phyloP scores from a whole-genome alignment of 176 grass and related monocot genomes.

The Poa annua region DNA sequence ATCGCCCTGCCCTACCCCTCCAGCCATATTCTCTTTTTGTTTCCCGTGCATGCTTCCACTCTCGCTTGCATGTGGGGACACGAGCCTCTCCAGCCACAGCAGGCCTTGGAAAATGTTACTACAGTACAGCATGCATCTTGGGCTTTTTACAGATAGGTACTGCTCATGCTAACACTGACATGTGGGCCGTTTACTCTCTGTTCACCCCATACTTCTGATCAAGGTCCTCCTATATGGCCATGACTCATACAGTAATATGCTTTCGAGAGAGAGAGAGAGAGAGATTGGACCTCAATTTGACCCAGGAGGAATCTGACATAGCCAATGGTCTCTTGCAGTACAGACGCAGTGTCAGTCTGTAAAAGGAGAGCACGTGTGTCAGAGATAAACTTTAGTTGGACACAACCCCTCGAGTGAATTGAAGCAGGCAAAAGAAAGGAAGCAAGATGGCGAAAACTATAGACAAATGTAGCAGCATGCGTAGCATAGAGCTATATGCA shows the following conservation, averaged over 20 bases:
- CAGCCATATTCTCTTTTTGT: slow-evolving; percentile 63
- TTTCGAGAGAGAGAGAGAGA: slow-evolving; percentile 40
- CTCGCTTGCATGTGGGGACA: slow-evolving; percentile 45
- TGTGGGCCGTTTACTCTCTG: slow-evolving; percentile 10
- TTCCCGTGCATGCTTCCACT: slow-evolving; percentile 29
- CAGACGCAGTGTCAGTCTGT: slow-evolving; percentile 97
- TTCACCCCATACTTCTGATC: slow-evolving; percentile 41
- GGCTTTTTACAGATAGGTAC: not conserved
- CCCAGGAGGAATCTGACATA: slow-evolving; percentile 94
- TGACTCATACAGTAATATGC: not conserved
- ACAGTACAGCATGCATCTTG: not conserved
- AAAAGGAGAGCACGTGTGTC: slow-evolving; percentile 70
- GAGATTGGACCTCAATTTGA: slow-evolving; percentile 93
- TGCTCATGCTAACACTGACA: slow-evolving; percentile 13
- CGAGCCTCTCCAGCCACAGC: not conserved
- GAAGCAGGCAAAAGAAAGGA: slow-evolving; percentile 34
- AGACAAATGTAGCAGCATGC: slow-evolving; percentile 42
- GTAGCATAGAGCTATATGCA: not conserved
- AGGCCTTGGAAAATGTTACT: not conserved
- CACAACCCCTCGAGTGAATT: slow-evolving; percentile 60
- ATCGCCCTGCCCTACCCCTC: slow-evolving; percentile 25
- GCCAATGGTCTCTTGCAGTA: slow-evolving; percentile 96
- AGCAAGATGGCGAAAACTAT: slow-evolving; percentile 47
- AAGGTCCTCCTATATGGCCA: slow-evolving; percentile 39
- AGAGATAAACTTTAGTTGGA: slow-evolving; percentile 70